A percentile compares a stretch with the other conserved stretches of the same genome.
Conservation (phyloP, 352 stramenopile genomes). For the Globisporangium iwayamae region DNA sequence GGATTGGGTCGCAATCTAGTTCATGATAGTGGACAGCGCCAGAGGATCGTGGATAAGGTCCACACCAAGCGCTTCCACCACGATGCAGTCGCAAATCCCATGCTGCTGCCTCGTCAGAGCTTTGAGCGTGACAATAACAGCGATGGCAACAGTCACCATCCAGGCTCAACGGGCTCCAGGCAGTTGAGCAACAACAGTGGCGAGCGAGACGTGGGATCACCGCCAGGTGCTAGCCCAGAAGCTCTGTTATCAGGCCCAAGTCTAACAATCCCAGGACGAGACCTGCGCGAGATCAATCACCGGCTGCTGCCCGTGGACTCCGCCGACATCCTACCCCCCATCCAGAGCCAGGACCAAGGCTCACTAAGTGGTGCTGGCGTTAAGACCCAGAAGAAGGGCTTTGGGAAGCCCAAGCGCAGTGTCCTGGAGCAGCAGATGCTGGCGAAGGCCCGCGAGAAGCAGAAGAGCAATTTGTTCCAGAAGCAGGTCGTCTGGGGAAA, state of each 20-base stretch:
- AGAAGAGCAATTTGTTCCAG: conserved; percentile 56
- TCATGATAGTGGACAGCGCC: conserved; percentile 31
- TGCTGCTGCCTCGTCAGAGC: conserved; percentile 27
- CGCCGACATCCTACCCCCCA: conserved; percentile 3
- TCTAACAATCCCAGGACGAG: conserved; percentile 24
- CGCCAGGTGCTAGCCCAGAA: background rate
- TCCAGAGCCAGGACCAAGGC: background rate
- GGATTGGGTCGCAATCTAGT: conserved; percentile 55
- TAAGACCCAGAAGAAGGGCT: conserved; percentile 23
- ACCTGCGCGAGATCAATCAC: conserved; percentile 34
- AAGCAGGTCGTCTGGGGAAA: conserved; percentile 79
- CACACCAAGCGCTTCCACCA: conserved; percentile 34
- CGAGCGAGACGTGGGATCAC: conserved; percentile 5
- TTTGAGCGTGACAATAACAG: background rate
- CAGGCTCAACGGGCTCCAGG: background rate
- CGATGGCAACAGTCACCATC: conserved; percentile 8
- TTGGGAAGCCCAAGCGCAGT: conserved; percentile 42
- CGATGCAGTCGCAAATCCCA: conserved; percentile 15
- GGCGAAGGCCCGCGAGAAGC: conserved; percentile 32
- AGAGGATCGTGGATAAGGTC: conserved; percentile 45
- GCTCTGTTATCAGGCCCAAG: conserved; percentile 10
- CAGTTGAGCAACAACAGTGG: conserved; percentile 14
- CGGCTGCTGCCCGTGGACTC: conserved; percentile 13
- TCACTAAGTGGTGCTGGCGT: background rate
- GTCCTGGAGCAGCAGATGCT: conserved; percentile 65